Conservation (phyloP, 176 grass and related monocot genomes). For the Dendrocalamus sinicus region DNA sequence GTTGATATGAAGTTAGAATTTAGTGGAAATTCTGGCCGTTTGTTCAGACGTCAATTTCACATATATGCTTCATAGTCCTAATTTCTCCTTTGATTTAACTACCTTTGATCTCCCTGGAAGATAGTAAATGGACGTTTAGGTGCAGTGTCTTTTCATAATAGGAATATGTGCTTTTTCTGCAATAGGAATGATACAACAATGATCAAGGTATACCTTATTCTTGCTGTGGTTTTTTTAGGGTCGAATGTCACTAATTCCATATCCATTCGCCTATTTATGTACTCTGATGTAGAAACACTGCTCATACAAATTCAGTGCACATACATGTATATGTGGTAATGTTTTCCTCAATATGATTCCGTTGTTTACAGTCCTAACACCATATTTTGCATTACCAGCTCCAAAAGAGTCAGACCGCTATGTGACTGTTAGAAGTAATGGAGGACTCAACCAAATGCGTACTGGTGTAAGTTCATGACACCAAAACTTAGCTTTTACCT, state of each 20-base stretch:
- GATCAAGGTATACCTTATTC: slow-evolving; percentile 6
- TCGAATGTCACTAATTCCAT: background rate
- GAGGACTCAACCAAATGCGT: slow-evolving; percentile 96
- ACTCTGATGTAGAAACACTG: background rate
- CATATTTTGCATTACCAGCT: slow-evolving; percentile 50
- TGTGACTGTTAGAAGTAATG: slow-evolving; percentile 95
- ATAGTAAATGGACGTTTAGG: background rate
- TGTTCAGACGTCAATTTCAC: background rate
- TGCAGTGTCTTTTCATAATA: slow-evolving; percentile 22
- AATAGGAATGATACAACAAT: background rate
- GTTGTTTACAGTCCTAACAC: background rate
- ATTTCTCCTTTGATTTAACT: slow-evolving; percentile 17
- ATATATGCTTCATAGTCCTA: background rate
- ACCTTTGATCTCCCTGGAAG: slow-evolving; percentile 12
- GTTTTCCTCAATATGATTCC: slow-evolving; percentile 11
- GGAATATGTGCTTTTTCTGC: slow-evolving; percentile 19
- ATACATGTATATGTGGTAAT: background rate
- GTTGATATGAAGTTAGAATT: slow-evolving; percentile 14
- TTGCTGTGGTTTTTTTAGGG: background rate
- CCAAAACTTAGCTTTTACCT: background rate
- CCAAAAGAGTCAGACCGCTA: slow-evolving; percentile 56
- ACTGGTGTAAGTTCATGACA: slow-evolving; percentile 70
- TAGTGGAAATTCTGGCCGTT: background rate
- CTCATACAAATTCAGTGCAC: background rate
- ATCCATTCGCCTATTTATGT: slow-evolving; percentile 25